Conservation (phyloP, 75 land plant genomes). For the Ceratopteris richardii region DNA sequence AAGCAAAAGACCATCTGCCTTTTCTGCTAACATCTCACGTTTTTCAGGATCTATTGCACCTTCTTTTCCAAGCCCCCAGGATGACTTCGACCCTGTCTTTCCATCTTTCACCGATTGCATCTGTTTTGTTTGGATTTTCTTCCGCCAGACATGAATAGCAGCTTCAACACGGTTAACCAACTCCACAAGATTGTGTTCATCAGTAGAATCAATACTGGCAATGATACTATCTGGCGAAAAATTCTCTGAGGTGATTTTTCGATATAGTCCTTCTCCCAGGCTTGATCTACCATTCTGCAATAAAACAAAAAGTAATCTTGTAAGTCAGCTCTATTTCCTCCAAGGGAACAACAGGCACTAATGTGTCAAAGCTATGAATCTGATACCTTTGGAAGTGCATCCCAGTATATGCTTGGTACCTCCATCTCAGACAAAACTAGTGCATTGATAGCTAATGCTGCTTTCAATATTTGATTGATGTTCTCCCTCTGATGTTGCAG, state of each 20-base stretch:
- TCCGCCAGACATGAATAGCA: constrained; percentile 69
- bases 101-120: constrained; percentile 10
- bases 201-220: constrained; percentile 37
- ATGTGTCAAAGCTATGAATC: too few species aligned
- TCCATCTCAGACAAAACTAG: constrained; percentile 62
- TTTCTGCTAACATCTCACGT: constrained; percentile 70
- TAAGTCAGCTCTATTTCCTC: too few species aligned
- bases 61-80: constrained; percentile 66
- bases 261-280: constrained; percentile 63
- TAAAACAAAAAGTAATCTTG: too few species aligned
- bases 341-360: too few species aligned
- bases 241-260: constrained; percentile 34
- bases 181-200: constrained; percentile 59
- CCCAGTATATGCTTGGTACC: constrained; percentile 47
- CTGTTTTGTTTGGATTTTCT: constrained; percentile 31
- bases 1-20: constrained; percentile 70
- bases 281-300: constrained; percentile 71
- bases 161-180: constrained; percentile 62
- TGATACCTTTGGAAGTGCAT: constrained; percentile 60
- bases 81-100: constrained; percentile 36
- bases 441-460: constrained; percentile 63
- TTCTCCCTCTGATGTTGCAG: constrained; percentile 45
- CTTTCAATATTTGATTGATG: constrained; percentile 58
- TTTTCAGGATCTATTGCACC: constrained; percentile 52
- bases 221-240: constrained; percentile 44